These are phyloP conservation scores for Neoascochyta sp. DNA, from an alignment of 2,329 filamentous ascomycete species.

Conservation along the genomic window DNA sequence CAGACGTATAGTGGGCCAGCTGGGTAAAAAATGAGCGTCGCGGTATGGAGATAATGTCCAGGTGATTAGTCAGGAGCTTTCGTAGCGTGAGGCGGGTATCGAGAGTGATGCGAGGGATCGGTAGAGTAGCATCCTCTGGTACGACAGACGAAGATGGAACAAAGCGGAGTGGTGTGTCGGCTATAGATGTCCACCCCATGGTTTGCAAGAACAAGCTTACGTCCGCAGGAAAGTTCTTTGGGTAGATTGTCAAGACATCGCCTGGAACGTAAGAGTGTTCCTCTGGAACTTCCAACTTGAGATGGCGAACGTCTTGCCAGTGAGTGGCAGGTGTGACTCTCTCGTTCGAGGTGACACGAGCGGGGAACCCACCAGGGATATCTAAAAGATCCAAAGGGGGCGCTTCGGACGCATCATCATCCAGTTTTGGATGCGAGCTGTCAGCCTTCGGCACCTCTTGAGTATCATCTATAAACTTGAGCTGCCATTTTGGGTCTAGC, in stretches of 20 bases:
- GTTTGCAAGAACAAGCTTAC: constrained; percentile 73
- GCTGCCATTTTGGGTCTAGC: constrained; percentile 70
- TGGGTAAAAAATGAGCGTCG: constrained; percentile 79
- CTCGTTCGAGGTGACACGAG: constrained; percentile 61
- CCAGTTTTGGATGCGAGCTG: constrained; percentile 1
- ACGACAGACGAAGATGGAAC: constrained; percentile 29
- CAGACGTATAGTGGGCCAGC: constrained; percentile 69
- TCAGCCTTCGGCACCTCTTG: constrained; percentile 2
- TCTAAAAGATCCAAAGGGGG: constrained; percentile 51
- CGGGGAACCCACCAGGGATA: constrained; percentile 55
- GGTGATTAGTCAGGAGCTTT: constrained; percentile 71
- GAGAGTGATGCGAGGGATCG: constrained; percentile 40
- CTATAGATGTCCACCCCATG: constrained; percentile 73
- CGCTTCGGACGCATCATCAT: constrained; percentile 8
- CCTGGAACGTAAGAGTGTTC: constrained; percentile 61
- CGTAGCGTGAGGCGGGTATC: constrained; percentile 60
- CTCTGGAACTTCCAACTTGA: constrained; percentile 56
- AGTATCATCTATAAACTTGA: constrained; percentile 42
- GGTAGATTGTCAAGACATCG: constrained; percentile 75
- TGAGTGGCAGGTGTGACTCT: constrained; percentile 72
- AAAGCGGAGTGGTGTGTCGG: constrained; percentile 65
- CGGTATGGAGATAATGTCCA: constrained; percentile 88
- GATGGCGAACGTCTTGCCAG: constrained; percentile 89
- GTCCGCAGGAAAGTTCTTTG: constrained; percentile 80
- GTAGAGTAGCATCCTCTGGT: constrained; percentile 38